These are phyloP conservation scores for Nidularia sp. DNA, from an alignment of 768 basidiomycete genomes.

Conservation along the genomic window DNA sequence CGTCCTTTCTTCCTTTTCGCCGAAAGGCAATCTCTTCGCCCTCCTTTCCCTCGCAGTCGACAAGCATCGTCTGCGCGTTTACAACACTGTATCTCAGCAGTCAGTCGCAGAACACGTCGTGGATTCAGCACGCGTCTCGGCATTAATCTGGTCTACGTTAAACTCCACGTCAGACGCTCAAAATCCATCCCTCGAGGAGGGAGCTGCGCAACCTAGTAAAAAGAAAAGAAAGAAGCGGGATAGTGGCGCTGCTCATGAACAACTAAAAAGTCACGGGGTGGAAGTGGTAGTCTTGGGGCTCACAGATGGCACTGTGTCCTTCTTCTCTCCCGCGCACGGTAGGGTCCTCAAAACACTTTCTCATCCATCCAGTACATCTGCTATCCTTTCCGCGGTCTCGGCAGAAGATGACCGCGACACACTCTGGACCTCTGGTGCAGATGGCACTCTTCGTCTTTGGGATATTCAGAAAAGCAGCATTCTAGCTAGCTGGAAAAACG, in stretches of 20 bases:
- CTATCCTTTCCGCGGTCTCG: constrained; percentile 45
- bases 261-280: constrained; percentile 18
- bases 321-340: constrained; percentile 62
- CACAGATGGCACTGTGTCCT: constrained; percentile 51
- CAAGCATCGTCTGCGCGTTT: constrained; percentile 68
- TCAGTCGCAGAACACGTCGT: constrained; percentile 55
- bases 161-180: constrained; percentile 18
- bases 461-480: constrained; percentile 45
- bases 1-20: constrained; percentile 56
- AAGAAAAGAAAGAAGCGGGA: constrained; percentile 51
- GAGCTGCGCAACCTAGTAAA: constrained; percentile 22
- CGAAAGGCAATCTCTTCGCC: constrained; percentile 51
- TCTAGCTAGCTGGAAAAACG: constrained; percentile 48
- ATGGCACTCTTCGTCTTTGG: constrained; percentile 57
- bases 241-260: constrained; percentile 18
- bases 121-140: constrained; percentile 50
- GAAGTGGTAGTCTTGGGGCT: constrained; percentile 55
- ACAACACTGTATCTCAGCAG: constrained; percentile 51
- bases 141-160: constrained; percentile 47
- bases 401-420: constrained; percentile 23
- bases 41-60: constrained; percentile 63
- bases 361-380: constrained; percentile 48
- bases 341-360: constrained; percentile 51
- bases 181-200: constrained; percentile 10
- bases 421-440: constrained; percentile 56